Base-by-base conservation (phyloP, 2,329 filamentous ascomycete species). In the Pseudogymnoascus sp. region DNA sequence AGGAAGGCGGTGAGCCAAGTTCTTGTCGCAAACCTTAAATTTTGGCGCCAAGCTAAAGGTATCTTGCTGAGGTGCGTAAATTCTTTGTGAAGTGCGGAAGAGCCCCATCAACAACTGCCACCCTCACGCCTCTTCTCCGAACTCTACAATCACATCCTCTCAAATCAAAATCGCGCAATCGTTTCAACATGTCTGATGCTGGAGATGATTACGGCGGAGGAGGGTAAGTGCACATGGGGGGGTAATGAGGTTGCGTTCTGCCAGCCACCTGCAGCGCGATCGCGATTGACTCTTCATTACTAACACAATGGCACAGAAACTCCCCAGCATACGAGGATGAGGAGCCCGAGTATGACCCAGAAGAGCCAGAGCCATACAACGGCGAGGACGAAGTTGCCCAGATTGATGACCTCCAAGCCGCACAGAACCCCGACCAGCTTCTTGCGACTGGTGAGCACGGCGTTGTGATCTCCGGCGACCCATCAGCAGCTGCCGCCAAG, bases 241-340 rank as follows among this genome's bases (percentile, higher is more conserved):
- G 3, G n/a, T 40, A 61, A 40, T 63, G n/a, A 42, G 14, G 21
- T 64, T 40, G 38, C 60, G 16, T 60, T 23, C 12, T 25, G 59
- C 38, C 28, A 18, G 38, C 35, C 59, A 53, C 18, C 14, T 6
- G 47, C 21, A 62, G 47, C 31, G 62, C 59, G 38, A 25, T 16
- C 31, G 65, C 50, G 62, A 67, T 63, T 68, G 69, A 65, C 66
- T 66, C 65, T 50, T 64, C 60, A 67, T 64, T 63, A 67, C 67
- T 66, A 75, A 74, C 69, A 76, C 66, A 69, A 64, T 64, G 60
- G 81, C 70, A 70, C 71, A 88, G 85, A 69, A 87, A 88, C 72
- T 84, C 88, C 76, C 84, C 88, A 71, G 83, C 85, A 71, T 89
- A 85, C 78, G 86, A 92, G 67, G 87, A 91, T 65, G 86, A 88